phyloP scores from a whole-genome alignment of 257 asterid genomes.

The Penstemon newberryi region DNA sequence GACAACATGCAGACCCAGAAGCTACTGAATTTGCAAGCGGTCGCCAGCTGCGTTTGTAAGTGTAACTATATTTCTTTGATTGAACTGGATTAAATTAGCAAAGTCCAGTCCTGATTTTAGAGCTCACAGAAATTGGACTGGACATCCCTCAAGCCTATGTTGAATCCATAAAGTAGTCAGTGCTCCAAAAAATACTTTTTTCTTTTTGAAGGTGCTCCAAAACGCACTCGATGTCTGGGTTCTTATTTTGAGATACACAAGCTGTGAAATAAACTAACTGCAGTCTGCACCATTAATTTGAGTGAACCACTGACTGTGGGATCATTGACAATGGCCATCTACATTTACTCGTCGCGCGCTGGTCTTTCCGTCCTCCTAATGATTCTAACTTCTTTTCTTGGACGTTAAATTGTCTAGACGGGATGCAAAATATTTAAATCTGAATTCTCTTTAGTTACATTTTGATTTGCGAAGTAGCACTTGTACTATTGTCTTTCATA shows the following conservation, averaged over 20 bases:
- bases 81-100: slow-evolving; percentile 15
- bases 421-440: background rate
- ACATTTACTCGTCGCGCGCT: background rate
- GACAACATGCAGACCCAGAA: slow-evolving; percentile 68
- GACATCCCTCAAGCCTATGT: slow-evolving; percentile 16
- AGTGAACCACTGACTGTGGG: background rate
- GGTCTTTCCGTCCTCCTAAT: background rate
- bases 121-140: slow-evolving; percentile 16
- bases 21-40: slow-evolving; percentile 79
- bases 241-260: slow-evolving; percentile 7
- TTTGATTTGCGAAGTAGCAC: slow-evolving; percentile 8
- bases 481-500: slow-evolving; percentile 14
- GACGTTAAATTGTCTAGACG: background rate
- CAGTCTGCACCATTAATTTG: slow-evolving; percentile 16
- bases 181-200: background rate
- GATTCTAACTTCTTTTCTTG: background rate
- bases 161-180: slow-evolving; percentile 18
- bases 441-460: slow-evolving; percentile 20
- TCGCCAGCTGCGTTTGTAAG: slow-evolving; percentile 92
- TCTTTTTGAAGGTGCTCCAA: no score
- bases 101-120: slow-evolving; percentile 19
- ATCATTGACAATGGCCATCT: slow-evolving; percentile 9
- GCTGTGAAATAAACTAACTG: background rate
- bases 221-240: background rate
- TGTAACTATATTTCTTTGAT: slow-evolving; percentile 19